Conservation (phyloP, 2,329 filamentous ascomycete genomes). For the Nigrospora osmanthi region DNA sequence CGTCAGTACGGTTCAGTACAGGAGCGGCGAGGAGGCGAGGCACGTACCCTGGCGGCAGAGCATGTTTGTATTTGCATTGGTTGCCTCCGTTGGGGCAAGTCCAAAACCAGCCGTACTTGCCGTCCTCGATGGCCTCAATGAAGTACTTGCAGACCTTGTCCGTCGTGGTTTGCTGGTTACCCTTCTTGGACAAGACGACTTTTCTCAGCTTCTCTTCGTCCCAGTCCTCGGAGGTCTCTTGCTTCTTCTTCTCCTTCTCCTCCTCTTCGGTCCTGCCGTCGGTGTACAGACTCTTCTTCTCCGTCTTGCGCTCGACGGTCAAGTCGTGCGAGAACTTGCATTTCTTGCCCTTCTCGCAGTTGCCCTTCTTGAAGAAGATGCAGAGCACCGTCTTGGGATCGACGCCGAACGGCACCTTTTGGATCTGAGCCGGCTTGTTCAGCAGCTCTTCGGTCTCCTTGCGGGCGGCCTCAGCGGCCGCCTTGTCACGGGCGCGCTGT, state of each 20-base stretch:
- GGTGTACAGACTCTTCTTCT: conserved; percentile 87
- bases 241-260: conserved; percentile 76
- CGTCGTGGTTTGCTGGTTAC: conserved; percentile 88
- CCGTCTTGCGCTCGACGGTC: conserved; percentile 79
- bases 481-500: conserved; percentile 77
- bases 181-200: conserved; percentile 92
- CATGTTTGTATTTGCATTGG: conserved; percentile 98
- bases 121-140: conserved; percentile 93
- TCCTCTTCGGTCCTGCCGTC: conserved; percentile 70
- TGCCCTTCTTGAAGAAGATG: conserved; percentile 94
- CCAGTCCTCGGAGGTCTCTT: conserved; percentile 93
- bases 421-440: conserved; percentile 86
- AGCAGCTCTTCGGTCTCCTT: conserved; percentile 75
- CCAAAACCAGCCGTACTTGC: conserved; percentile 99
- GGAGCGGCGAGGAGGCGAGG: background rate
- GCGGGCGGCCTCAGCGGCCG: conserved; percentile 77
- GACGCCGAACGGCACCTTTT: conserved; percentile 96
- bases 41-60: conserved; percentile 83
- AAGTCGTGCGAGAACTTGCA: conserved; percentile 97
- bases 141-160: conserved; percentile 99
- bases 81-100: conserved; percentile 92
- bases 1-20: conserved; percentile 3
- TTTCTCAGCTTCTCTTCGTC: conserved; percentile 91
- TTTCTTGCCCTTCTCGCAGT: conserved; percentile 94
- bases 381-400: conserved; percentile 97